phyloP scores from a whole-genome alignment of 352 stramenopile genomes.

The Phytopythium oedochilum region DNA sequence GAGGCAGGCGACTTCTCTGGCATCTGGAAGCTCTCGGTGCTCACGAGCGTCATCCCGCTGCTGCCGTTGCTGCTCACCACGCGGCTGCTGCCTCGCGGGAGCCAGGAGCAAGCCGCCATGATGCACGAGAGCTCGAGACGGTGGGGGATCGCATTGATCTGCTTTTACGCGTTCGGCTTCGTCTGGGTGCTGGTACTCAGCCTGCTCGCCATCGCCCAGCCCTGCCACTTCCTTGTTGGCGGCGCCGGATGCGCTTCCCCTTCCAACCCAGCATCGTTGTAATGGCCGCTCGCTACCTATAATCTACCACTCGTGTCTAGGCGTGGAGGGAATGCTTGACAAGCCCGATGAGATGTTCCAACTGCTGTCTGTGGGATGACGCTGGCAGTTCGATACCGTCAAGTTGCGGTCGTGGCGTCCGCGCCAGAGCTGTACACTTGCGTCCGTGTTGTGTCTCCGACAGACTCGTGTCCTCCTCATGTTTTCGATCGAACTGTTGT shows the following conservation, averaged over 20 bases:
- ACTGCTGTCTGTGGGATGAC: slow-evolving; percentile 33
- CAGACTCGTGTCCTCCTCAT: no score
- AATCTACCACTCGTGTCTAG: no score
- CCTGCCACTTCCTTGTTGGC: slow-evolving; percentile 61
- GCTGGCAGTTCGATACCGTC: neutral
- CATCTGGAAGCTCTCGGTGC: slow-evolving; percentile 76
- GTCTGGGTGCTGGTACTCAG: slow-evolving; percentile 62
- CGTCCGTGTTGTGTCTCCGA: no score
- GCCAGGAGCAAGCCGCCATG: slow-evolving; percentile 43
- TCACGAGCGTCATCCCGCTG: slow-evolving; percentile 50
- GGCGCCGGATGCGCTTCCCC: slow-evolving; percentile 38
- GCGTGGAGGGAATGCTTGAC: slow-evolving; percentile 34
- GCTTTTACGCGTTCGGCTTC: slow-evolving; percentile 52
- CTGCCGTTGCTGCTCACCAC: slow-evolving; percentile 39
- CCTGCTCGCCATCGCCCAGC: slow-evolving; percentile 55
- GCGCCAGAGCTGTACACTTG: neutral
- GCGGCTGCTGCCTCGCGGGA: slow-evolving; percentile 46
- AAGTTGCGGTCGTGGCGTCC: neutral
- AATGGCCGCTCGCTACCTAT: neutral
- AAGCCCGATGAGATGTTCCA: slow-evolving; percentile 52
- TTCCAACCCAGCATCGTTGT: neutral
- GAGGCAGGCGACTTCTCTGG: slow-evolving; percentile 46
- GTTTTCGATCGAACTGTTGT: neutral
- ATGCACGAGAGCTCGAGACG: slow-evolving; percentile 37
- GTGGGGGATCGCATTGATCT: slow-evolving; percentile 26